Evolutionary conservation across 768 basidiomycete genomes (phyloP).

Genomic region (Boletus barrowsii): DNA sequence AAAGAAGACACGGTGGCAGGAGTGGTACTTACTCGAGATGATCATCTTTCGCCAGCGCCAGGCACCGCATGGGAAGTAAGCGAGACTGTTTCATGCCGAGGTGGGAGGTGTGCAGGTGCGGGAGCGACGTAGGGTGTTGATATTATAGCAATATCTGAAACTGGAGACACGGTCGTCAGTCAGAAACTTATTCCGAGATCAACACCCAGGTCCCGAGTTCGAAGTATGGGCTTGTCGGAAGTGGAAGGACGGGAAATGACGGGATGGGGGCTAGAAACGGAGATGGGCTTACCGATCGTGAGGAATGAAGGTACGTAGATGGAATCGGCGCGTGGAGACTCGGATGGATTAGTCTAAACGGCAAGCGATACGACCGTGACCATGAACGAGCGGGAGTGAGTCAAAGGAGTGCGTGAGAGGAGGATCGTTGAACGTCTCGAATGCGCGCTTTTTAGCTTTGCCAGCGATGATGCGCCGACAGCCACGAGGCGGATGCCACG

Average conservation of each 20-base stretch:
- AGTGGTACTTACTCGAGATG: conserved; percentile 27
- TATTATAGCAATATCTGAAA: conserved; percentile 14
- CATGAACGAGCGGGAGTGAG: conserved; percentile 16
- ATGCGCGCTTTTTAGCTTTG: conserved; percentile 15
- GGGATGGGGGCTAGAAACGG: conserved; percentile 2
- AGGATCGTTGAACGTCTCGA: conserved; percentile 2
- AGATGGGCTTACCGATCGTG: conserved; percentile 25
- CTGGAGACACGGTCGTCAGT: conserved; percentile 18
- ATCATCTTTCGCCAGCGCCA: conserved; percentile 18
- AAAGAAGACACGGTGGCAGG: not conserved
- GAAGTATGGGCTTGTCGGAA: not conserved
- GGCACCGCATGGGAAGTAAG: conserved; percentile 24
- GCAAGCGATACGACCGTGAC: conserved; percentile 8
- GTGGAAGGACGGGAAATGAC: conserved; percentile 7
- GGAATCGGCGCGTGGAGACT: not conserved
- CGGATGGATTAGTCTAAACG: conserved; percentile 1
- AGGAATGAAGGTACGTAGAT: conserved; percentile 10
- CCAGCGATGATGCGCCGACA: conserved; percentile 4
- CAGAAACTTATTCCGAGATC: conserved; percentile 17
- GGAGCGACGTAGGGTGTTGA: conserved; percentile 1
- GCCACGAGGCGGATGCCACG: conserved; percentile 14
- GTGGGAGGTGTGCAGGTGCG: conserved; percentile 1
- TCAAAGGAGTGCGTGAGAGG: conserved; percentile 4
- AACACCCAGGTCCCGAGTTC: not conserved
- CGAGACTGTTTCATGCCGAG: conserved; percentile 20